Evolutionary conservation across 768 basidiomycete genomes (phyloP).

Genomic region (Sistotremastrum suecicum): DNA sequence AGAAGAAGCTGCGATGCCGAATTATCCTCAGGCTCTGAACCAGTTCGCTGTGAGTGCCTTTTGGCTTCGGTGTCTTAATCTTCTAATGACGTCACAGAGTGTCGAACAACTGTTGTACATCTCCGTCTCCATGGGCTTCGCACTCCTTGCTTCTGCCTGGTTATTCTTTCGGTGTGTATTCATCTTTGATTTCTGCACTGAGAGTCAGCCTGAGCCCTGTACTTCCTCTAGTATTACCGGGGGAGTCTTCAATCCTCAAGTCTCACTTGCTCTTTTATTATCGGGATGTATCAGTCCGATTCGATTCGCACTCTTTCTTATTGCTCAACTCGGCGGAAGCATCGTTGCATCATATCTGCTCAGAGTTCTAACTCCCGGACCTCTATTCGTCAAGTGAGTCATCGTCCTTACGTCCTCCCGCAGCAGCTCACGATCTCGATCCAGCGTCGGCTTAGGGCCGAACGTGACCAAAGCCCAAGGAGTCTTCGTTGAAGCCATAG

Average conservation of each 20-base stretch:
- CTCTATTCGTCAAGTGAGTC: slow-evolving; percentile 39
- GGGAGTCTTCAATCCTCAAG: slow-evolving; percentile 51
- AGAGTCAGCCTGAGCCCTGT: too few relatives aligned
- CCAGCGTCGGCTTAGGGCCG: slow-evolving; percentile 29
- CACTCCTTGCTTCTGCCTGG: slow-evolving; percentile 51
- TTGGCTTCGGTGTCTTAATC: too few relatives aligned
- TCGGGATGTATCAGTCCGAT: slow-evolving; percentile 39
- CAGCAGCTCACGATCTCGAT: background rate
- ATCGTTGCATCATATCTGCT: slow-evolving; percentile 46
- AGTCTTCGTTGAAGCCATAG: slow-evolving; percentile 61
- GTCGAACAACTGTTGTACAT: slow-evolving; percentile 29
- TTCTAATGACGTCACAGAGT: too few relatives aligned
- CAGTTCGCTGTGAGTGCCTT: too few relatives aligned
- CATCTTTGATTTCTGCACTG: too few relatives aligned
- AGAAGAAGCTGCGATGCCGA: too few relatives aligned
- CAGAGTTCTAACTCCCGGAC: slow-evolving; percentile 37
- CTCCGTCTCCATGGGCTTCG: slow-evolving; percentile 45
- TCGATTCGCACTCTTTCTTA: slow-evolving; percentile 41
- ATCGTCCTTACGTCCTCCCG: background rate
- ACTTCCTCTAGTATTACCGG: slow-evolving; percentile 25
- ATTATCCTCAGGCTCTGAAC: too few relatives aligned
- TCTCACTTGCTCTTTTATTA: slow-evolving; percentile 45
- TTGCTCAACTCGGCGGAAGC: slow-evolving; percentile 48
- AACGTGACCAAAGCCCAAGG: slow-evolving; percentile 40
- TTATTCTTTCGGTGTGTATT: slow-evolving; percentile 35